Base-by-base conservation (phyloP, 805 yeast genomes). In the Hemisphaericaspora nanyangensis region DNA sequence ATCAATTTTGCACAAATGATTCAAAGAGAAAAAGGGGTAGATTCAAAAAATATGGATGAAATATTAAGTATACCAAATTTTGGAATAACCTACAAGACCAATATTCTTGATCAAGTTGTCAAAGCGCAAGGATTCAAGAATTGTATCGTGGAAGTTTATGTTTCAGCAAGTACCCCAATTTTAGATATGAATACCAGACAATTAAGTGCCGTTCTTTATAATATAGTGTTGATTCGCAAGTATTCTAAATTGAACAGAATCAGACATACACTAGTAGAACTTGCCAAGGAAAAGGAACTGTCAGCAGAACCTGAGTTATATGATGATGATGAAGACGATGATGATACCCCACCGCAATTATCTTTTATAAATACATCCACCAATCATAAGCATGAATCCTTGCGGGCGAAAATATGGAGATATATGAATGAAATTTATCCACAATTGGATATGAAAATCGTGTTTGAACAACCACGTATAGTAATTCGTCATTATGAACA, bases 101-200 rank as follows among this genome's bases (percentile, higher is more conserved):
- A 69, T 38, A 45, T 64, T 6, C 47, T 61, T 8, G 60, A 61
- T 38, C 56, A 54, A 29, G 45, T 69, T 29, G 55, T 60, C 4
- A 46, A 50, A 31, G 72, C 67, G 0, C 46, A 48, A 25, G 72
- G 72, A 1, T 63, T 67, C 43, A 57, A 61, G 39, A 53, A 63
- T 33, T 62, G 65, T 38, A 58, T 61, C 2, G 42, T 66, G 17
- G 74, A 69, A 43, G 39, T 65, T 7, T 67, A 61, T 44, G 51
- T 60, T 19, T 58, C 73, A 0, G 58, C 65, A 15, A 57, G 63
- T 27, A 61, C 65, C 33, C 73, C 74, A 3, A 51, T 67, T 7
- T 29, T 69, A 6, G 74, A 69, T 43, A 45, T 67, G 31, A 56
- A 59, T 40, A 60, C 65, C 5, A 43, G 43, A 7, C 64, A 65